A percentile compares a stretch with the other conserved stretches of the same genome.
These are phyloP conservation scores for Cladorrhinum sp. DNA, from an alignment of 2,329 filamentous ascomycete genomes.

Conservation along the genomic window DNA sequence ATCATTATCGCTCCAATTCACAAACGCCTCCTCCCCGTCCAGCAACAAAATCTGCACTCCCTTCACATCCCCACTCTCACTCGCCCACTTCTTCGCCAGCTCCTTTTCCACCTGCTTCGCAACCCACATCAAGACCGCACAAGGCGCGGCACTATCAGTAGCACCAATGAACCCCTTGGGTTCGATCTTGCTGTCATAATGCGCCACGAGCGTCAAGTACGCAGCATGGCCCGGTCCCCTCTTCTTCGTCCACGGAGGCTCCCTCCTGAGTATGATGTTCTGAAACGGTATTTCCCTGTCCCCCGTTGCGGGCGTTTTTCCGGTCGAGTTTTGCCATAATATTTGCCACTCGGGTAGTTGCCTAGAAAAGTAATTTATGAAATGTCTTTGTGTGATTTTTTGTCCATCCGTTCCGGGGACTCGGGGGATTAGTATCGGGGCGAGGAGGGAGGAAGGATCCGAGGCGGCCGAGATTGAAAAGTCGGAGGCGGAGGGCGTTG, in stretches of 20 bases:
- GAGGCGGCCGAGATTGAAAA: slow-evolving; percentile 80
- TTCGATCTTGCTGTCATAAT: slow-evolving; percentile 74
- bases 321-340: slow-evolving; percentile 82
- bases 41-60: slow-evolving; percentile 77
- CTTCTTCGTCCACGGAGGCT: slow-evolving; percentile 66
- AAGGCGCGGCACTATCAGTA: slow-evolving; percentile 79
- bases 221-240: slow-evolving; percentile 62
- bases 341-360: slow-evolving; percentile 82
- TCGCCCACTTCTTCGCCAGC: slow-evolving; percentile 67
- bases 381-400: slow-evolving; percentile 69
- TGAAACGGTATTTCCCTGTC: slow-evolving; percentile 64
- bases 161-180: slow-evolving; percentile 79
- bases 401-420: slow-evolving; percentile 84
- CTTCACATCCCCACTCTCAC: slow-evolving; percentile 43
- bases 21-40: slow-evolving; percentile 81
- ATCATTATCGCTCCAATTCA: slow-evolving; percentile 67
- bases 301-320: slow-evolving; percentile 72
- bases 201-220: slow-evolving; percentile 73
- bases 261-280: slow-evolving; percentile 73
- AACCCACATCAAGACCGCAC: slow-evolving; percentile 78
- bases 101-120: slow-evolving; percentile 68
- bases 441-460: slow-evolving; percentile 56
- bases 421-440: slow-evolving; percentile 82
- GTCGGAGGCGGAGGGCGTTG: slow-evolving; percentile 58
- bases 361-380: slow-evolving; percentile 74